These are phyloP conservation scores for Phialocephala sp. DNA, from an alignment of 2,329 filamentous ascomycete genomes.

Conservation along the genomic window DNA sequence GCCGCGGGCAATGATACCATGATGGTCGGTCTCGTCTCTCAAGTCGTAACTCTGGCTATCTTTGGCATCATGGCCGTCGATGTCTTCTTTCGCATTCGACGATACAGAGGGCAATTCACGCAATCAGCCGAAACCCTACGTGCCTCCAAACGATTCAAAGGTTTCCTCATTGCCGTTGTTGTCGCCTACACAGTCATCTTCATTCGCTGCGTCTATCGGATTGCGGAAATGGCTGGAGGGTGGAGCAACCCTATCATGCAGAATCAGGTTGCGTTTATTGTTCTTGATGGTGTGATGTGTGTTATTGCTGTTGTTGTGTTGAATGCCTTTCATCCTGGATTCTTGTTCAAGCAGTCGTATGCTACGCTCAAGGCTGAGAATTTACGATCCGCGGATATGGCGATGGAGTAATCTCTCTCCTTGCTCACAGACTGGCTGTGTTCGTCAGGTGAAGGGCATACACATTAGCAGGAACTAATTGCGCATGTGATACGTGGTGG, in stretches of 20 bases:
- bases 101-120: constrained; percentile 1
- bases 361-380: constrained; percentile 6
- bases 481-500: no score
- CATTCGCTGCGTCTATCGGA: constrained; percentile 23
- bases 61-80: constrained; percentile 12
- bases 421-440: no score
- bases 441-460: no score
- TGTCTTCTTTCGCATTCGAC: constrained; percentile 7
- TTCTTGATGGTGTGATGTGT: constrained; percentile 53
- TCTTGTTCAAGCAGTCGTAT: constrained; percentile 9
- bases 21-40: constrained; percentile 13
- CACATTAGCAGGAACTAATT: no score
- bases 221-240: constrained; percentile 66
- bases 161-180: background rate
- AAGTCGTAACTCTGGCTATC: constrained; percentile 15
- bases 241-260: constrained; percentile 69
- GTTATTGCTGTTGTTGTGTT: constrained; percentile 11
- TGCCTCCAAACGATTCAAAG: constrained; percentile 7
- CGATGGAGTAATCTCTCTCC: background rate
- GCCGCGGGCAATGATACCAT: constrained; percentile 7
- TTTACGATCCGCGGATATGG: background rate
- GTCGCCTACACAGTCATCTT: constrained; percentile 3
- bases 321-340: constrained; percentile 16
- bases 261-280: constrained; percentile 62
- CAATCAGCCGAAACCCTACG: constrained; percentile 1